These are phyloP conservation scores for Alloteropsis semialata DNA, from an alignment of 176 grass and related monocot genomes.

Conservation along the genomic window DNA sequence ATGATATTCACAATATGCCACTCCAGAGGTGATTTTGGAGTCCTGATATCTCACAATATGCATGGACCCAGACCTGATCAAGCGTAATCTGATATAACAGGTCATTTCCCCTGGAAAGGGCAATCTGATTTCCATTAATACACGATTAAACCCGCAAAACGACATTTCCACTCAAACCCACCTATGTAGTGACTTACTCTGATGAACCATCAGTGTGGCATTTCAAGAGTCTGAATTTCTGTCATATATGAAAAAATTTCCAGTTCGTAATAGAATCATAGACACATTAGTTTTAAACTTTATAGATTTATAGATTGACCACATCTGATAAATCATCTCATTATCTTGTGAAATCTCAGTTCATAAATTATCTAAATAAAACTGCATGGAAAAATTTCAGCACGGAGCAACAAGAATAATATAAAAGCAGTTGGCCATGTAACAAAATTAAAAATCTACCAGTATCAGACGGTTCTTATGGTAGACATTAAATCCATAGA, in stretches of 20 bases:
- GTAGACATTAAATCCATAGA: slow-evolving; percentile 75
- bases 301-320: no score
- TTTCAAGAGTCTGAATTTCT: neutral
- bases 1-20: neutral
- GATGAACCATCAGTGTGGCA: neutral
- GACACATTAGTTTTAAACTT: neutral
- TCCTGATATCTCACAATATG: neutral
- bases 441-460: slow-evolving; percentile 36
- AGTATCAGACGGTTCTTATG: slow-evolving; percentile 72
- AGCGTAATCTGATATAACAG: neutral
- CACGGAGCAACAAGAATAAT: neutral
- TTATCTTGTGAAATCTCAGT: neutral
- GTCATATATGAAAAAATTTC: neutral
- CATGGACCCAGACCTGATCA: neutral
- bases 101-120: neutral
- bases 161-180: neutral
- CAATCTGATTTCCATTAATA: neutral
- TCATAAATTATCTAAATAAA: neutral
- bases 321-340: neutral
- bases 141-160: neutral
- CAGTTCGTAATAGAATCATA: neutral
- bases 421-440: slow-evolving; percentile 7
- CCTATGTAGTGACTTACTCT: neutral
- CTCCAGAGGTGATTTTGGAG: neutral
- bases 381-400: neutral